Conservation (phyloP, 2,329 filamentous ascomycete species). For the Hyphodiscus sp. region DNA sequence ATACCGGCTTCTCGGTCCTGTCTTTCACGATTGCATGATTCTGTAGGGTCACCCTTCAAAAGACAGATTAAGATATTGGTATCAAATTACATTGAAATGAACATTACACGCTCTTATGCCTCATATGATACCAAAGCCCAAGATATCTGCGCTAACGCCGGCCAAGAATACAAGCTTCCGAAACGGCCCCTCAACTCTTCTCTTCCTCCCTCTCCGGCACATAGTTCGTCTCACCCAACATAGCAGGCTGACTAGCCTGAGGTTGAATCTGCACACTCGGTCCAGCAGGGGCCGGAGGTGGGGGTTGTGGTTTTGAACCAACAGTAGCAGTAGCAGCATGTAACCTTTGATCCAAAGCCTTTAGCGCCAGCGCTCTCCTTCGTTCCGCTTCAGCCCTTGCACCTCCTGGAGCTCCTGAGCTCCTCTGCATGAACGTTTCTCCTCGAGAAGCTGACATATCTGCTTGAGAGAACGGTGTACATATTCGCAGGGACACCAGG, state of each 20-base stretch:
- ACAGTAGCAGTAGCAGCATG: slow-evolving; percentile 64
- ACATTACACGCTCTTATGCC: not conserved
- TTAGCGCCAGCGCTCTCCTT: slow-evolving; percentile 79
- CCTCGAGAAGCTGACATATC: slow-evolving; percentile 73
- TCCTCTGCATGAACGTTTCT: slow-evolving; percentile 47
- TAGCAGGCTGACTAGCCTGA: slow-evolving; percentile 47
- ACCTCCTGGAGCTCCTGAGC: slow-evolving; percentile 48
- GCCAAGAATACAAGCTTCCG: not conserved
- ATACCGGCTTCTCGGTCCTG: no score
- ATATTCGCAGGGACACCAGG: slow-evolving; percentile 69
- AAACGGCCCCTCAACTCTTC: slow-evolving; percentile 6
- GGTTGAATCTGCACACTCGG: slow-evolving; percentile 53
- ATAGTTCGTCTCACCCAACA: slow-evolving; percentile 66
- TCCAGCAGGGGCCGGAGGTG: slow-evolving; percentile 38
- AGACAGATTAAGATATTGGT: not conserved
- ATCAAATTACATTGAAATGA: not conserved
- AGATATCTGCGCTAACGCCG: not conserved
- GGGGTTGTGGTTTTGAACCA: slow-evolving; percentile 34
- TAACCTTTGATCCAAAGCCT: slow-evolving; percentile 84
- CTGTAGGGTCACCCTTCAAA: not conserved
- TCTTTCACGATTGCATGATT: no score
- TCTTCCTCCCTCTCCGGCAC: slow-evolving; percentile 53
- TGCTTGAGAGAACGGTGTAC: slow-evolving; percentile 77
- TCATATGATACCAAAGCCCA: not conserved
- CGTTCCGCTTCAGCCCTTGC: slow-evolving; percentile 89